Percentiles rank a stretch among this genome's conserved stretches.
Evolutionary conservation across 495 filamentous ascomycete genomes (phyloP).

Genomic region (Penicillium turbatum): DNA sequence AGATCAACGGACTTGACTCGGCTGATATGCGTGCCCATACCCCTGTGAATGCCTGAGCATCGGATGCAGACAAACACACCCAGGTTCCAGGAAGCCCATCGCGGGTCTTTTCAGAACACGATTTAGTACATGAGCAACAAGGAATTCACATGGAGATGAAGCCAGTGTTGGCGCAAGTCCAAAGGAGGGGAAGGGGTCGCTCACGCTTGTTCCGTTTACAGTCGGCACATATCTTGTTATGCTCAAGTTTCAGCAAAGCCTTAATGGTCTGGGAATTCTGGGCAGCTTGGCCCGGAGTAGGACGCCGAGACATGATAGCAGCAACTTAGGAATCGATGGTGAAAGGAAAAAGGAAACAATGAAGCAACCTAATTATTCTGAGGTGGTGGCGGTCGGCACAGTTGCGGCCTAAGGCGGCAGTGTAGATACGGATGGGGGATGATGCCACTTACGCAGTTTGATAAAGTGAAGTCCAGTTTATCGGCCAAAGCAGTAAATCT

Average conservation of each 20-base stretch:
- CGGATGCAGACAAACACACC: conserved; percentile 96
- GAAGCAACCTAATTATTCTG: conserved; percentile 13
- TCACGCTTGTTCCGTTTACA: conserved; percentile 97
- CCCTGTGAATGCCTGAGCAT: conserved; percentile 95
- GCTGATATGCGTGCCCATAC: conserved; percentile 98
- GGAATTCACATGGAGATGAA: not conserved
- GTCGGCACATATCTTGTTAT: conserved; percentile 94
- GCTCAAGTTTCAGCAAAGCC: conserved; percentile 82
- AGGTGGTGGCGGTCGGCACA: conserved; percentile 26
- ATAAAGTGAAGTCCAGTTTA: conserved; percentile 2
- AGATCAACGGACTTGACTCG: conserved; percentile 96
- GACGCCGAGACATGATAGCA: conserved; percentile 77
- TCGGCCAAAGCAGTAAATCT: not conserved
- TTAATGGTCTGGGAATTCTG: conserved; percentile 91
- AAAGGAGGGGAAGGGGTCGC: conserved; percentile 30
- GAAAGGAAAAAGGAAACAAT: conserved; percentile 21
- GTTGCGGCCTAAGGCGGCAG: conserved; percentile 24
- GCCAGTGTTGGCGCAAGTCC: conserved; percentile 9
- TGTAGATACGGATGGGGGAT: conserved; percentile 12
- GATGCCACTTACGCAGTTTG: conserved; percentile 23
- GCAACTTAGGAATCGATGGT: conserved; percentile 10
- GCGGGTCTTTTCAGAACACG: conserved; percentile 59
- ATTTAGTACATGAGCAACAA: conserved; percentile 6
- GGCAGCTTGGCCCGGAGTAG: conserved; percentile 73
- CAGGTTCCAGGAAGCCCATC: conserved; percentile 98